Percentiles rank a stretch among this genome's conserved stretches.
phyloP scores from a whole-genome alignment of 495 filamentous ascomycete genomes.

The Parathielavia appendiculata region DNA sequence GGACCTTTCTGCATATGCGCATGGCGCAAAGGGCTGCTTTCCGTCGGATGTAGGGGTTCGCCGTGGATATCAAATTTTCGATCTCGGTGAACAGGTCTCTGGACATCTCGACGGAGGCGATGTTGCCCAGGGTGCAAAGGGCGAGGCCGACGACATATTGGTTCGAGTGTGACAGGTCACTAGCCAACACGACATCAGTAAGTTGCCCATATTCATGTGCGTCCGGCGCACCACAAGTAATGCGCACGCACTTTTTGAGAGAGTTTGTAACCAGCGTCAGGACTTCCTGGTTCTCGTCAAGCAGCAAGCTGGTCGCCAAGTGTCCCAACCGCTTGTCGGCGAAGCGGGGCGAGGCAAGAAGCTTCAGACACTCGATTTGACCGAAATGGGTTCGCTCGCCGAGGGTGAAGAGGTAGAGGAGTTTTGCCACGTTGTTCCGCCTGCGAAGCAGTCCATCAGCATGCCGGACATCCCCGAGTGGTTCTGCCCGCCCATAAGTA shows the following conservation, averaged over 20 bases:
- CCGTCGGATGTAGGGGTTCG: slow-evolving; percentile 92
- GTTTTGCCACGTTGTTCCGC: slow-evolving; percentile 97
- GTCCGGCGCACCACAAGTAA: background rate
- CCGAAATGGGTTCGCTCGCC: slow-evolving; percentile 98
- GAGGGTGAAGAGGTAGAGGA: slow-evolving; percentile 97
- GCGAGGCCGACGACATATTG: slow-evolving; percentile 98
- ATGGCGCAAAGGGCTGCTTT: slow-evolving; percentile 99
- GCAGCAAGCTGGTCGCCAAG: slow-evolving; percentile 87
- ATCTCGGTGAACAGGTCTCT: slow-evolving; percentile 94
- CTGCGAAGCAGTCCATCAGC: slow-evolving; percentile 43
- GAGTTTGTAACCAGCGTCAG: slow-evolving; percentile 96
- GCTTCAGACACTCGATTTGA: slow-evolving; percentile 98
- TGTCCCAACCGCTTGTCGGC: slow-evolving; percentile 97
- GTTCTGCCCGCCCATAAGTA: slow-evolving; percentile 34
- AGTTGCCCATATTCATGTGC: background rate
- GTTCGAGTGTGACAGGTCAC: slow-evolving; percentile 93
- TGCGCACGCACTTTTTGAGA: slow-evolving; percentile 72
- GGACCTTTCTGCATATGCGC: slow-evolving; percentile 96
- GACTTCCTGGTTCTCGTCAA: slow-evolving; percentile 98
- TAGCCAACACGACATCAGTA: slow-evolving; percentile 42
- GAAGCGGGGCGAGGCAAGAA: slow-evolving; percentile 93
- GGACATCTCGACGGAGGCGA: slow-evolving; percentile 98
- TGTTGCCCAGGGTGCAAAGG: slow-evolving; percentile 92
- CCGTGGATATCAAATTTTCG: slow-evolving; percentile 80
- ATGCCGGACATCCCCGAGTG: background rate